phyloP scores from a whole-genome alignment of 768 basidiomycete genomes.

The Mycena alexandri region DNA sequence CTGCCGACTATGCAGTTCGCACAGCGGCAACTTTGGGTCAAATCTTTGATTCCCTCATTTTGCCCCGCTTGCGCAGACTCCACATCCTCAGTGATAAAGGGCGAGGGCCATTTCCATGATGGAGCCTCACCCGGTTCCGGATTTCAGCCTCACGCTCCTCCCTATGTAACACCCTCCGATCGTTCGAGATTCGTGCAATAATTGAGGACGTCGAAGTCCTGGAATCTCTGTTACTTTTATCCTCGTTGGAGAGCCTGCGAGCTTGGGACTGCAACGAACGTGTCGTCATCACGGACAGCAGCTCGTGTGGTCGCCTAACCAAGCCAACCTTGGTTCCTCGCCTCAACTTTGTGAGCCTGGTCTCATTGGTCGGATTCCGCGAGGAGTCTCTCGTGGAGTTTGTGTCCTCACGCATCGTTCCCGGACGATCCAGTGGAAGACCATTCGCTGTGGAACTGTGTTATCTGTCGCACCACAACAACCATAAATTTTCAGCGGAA shows the following conservation, averaged over 20 bases:
- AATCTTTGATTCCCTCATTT: background rate
- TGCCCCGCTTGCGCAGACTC: background rate
- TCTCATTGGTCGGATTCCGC: background rate
- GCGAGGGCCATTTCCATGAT: background rate
- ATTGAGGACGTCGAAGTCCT: slow-evolving; percentile 6
- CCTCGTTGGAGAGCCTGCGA: background rate
- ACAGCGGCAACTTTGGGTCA: background rate
- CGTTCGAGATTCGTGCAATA: background rate
- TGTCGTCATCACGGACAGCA: slow-evolving; percentile 13
- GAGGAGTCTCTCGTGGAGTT: background rate
- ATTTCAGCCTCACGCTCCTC: background rate
- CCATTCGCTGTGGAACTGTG: background rate
- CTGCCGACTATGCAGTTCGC: background rate
- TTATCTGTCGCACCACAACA: background rate
- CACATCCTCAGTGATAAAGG: background rate
- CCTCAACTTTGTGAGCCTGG: background rate
- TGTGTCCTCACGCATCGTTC: background rate
- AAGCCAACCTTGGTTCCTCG: background rate
- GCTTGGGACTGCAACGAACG: background rate
- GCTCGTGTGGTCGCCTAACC: background rate
- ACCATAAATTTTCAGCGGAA: background rate
- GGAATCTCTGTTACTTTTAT: background rate
- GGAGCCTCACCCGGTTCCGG: background rate
- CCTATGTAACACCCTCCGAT: background rate
- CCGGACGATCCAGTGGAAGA: background rate